Conservation (phyloP, 164 flowering plant species). For the Umbilicus rupestris region DNA sequence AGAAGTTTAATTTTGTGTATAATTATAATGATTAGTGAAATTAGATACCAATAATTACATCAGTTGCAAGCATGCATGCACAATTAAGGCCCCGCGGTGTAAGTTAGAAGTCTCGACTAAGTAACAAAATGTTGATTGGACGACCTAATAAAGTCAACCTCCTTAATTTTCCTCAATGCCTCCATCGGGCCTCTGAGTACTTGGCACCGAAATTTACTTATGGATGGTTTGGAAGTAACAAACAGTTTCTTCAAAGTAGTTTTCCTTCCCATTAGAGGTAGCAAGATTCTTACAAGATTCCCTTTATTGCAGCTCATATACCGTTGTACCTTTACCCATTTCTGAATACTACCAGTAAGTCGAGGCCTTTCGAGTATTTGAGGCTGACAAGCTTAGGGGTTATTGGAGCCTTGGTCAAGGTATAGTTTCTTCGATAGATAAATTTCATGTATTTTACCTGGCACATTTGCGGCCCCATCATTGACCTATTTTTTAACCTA, state of each 20-base stretch:
- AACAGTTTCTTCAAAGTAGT: not conserved
- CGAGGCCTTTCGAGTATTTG: slow-evolving; percentile 82
- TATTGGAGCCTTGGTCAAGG: slow-evolving; percentile 94
- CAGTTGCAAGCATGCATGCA: no score
- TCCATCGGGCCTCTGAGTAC: not conserved
- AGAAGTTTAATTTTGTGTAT: not conserved
- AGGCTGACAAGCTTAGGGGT: slow-evolving; percentile 94
- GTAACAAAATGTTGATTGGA: not conserved
- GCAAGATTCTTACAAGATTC: not conserved
- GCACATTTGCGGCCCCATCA: not conserved
- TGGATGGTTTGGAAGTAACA: not conserved
- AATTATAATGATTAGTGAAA: no score
- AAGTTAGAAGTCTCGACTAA: not conserved
- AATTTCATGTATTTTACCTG: not conserved
- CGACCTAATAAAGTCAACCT: not conserved
- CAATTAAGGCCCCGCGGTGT: no score
- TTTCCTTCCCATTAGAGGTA: not conserved
- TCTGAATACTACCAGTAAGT: slow-evolving; percentile 76
- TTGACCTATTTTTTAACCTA: not conserved
- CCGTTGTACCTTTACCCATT: slow-evolving; percentile 89
- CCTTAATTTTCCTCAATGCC: not conserved
- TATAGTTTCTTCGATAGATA: slow-evolving; percentile 19
- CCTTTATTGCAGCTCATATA: slow-evolving; percentile 64
- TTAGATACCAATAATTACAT: no score
- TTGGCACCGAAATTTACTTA: not conserved